Base-by-base conservation (phyloP, 148 eudicot species). In the Fagopyrum homotropicum region DNA sequence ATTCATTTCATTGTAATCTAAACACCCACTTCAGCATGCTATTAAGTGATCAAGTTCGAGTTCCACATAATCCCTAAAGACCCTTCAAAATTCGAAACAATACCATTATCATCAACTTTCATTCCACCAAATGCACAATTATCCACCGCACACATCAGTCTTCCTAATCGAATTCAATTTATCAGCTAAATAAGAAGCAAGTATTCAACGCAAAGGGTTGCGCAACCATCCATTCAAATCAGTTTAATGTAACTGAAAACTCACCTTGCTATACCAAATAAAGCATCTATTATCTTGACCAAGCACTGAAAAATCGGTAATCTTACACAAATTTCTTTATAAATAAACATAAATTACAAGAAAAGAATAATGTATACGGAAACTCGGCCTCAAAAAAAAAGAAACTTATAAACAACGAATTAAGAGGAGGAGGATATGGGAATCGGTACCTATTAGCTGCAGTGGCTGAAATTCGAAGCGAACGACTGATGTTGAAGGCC, bases 361-460 rank as follows among this genome's bases (percentile, higher is more conserved):
- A 16, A 55, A 55, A 12, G 17, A 4, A 8, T 19, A 26, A 26
- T 7, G 10, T 59, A 6, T 6, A 2, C 17, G 22, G 2, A 55
- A 16, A 59, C 4, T 22, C 40, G 26, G 40, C 35, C 9, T 4
- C 14, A 19, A 26, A 4, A 16, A 55, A 1, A 22, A 9, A 1
- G 22, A 7, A 22, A 56, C 0, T 2, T 26, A 26, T 9, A 26
- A 59, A 7, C 66, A 59, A 0, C 19, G 66, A 59, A 19, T 22
- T 22, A 19, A 17, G 5, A 26, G 11, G 7, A 26, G 12, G 30
- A 6, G 29, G 19, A 26, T 4, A 9, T 7, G 26, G 10, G 9
- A 59, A 59, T 59, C 26, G 66, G 66, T 59, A 59, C 66, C 66
- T 35, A 59, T 10, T 26, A 59, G 66, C 66, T 19, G 66, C 66